Conservation (phyloP, 2,329 filamentous ascomycete genomes). For the Claviceps quebecensis region DNA sequence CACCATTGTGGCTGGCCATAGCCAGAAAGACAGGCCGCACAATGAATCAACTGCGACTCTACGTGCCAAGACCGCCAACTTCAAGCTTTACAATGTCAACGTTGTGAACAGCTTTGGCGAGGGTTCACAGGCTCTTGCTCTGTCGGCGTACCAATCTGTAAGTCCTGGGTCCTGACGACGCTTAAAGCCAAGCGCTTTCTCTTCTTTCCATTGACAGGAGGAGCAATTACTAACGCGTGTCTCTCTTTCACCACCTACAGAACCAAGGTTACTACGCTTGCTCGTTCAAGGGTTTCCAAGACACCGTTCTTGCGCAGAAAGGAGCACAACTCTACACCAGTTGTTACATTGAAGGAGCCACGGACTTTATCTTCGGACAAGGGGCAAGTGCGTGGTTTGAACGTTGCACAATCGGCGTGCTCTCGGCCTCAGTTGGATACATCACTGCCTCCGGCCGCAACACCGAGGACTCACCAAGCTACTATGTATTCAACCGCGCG, state of each 20-base stretch:
- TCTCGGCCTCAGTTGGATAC: neutral
- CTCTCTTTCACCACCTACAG: neutral
- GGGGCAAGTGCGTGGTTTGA: constrained; percentile 27
- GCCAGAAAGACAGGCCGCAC: constrained; percentile 22
- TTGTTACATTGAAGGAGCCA: constrained; percentile 30
- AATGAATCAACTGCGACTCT: constrained; percentile 39
- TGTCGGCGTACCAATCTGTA: constrained; percentile 19
- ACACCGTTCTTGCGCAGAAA: constrained; percentile 31
- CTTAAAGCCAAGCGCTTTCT: neutral
- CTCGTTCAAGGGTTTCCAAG: constrained; percentile 32
- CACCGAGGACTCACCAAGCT: neutral
- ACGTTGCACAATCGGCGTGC: constrained; percentile 11
- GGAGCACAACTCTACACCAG: constrained; percentile 33
- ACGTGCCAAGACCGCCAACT: constrained; percentile 28
- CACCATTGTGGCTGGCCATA: constrained; percentile 28
- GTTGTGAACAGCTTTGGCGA: constrained; percentile 30
- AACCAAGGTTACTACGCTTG: constrained; percentile 31
- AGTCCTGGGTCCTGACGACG: neutral
- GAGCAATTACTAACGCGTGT: too few species aligned
- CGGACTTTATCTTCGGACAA: constrained; percentile 28
- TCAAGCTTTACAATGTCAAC: constrained; percentile 49
- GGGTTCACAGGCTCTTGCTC: constrained; percentile 30
- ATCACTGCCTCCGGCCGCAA: neutral
- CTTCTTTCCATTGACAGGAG: neutral
- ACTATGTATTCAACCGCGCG: neutral